Conservation (phyloP, 192 early-diverging fungal species). For the Fimicolochytrium jonesii region DNA sequence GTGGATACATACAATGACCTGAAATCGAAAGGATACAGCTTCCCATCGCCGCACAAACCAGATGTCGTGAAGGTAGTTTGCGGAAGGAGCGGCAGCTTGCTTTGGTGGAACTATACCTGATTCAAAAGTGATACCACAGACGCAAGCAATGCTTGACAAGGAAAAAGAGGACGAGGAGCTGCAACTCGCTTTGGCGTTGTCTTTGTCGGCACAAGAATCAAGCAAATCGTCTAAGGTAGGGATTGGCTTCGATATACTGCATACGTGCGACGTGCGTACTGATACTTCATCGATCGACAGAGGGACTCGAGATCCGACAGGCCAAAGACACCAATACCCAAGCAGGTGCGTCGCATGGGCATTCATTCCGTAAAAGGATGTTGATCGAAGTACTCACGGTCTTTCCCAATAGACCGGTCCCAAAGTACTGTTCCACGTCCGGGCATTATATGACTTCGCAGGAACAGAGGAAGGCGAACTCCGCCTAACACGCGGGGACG, state of each 20-base stretch:
- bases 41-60: constrained; percentile 33
- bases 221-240: background rate
- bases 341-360: no score
- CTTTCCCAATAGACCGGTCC: constrained; percentile 5
- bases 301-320: no score
- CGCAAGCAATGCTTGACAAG: constrained; percentile 59
- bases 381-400: no score
- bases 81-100: no score
- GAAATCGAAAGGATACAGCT: constrained; percentile 39
- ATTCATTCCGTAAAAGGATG: no score
- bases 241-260: no score
- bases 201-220: constrained; percentile 61
- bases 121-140: no score
- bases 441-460: constrained; percentile 90
- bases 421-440: constrained; percentile 70
- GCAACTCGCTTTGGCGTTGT: constrained; percentile 87
- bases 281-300: no score
- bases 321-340: no score
- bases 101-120: no score
- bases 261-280: no score
- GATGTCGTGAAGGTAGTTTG: constrained; percentile 28
- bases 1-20: constrained; percentile 39
- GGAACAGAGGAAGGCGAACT: constrained; percentile 90
- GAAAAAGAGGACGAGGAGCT: constrained; percentile 94
- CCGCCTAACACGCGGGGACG: constrained; percentile 79